Evolutionary conservation across 164 flowering plant genomes (phyloP).

Genomic region (Sedum album): DNA sequence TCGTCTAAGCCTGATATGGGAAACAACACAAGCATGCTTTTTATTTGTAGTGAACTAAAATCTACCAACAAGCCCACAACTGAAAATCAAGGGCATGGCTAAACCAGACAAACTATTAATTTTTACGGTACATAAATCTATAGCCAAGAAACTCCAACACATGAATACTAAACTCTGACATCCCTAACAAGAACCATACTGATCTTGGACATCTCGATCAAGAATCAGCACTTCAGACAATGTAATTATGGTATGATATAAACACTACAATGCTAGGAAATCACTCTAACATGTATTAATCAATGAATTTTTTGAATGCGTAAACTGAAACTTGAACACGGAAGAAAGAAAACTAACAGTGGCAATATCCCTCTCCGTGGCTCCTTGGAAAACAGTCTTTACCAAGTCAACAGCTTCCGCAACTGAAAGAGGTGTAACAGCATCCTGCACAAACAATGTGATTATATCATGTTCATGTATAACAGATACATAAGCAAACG

Average conservation of each 20-base stretch:
- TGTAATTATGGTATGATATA: background rate
- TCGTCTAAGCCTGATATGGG: no score
- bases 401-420: conserved; percentile 89
- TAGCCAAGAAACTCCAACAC: background rate
- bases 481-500: background rate
- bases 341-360: conserved; percentile 44
- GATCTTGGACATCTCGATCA: no score
- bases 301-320: background rate
- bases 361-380: conserved; percentile 94
- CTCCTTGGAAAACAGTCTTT: conserved; percentile 86
- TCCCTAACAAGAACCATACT: background rate
- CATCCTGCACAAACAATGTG: conserved; percentile 53
- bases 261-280: background rate
- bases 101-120: background rate
- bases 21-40: background rate
- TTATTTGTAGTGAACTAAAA: background rate
- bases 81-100: background rate
- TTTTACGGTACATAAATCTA: background rate
- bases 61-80: background rate
- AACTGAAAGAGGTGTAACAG: conserved; percentile 82
- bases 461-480: background rate
- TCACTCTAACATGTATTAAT: background rate
- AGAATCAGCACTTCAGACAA: no score
- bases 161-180: background rate
- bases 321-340: background rate